A percentile compares a stretch with the other conserved stretches of the same genome.
These are phyloP conservation scores for Brassica cretica DNA, from an alignment of 345 rosid species.

Conservation along the genomic window DNA sequence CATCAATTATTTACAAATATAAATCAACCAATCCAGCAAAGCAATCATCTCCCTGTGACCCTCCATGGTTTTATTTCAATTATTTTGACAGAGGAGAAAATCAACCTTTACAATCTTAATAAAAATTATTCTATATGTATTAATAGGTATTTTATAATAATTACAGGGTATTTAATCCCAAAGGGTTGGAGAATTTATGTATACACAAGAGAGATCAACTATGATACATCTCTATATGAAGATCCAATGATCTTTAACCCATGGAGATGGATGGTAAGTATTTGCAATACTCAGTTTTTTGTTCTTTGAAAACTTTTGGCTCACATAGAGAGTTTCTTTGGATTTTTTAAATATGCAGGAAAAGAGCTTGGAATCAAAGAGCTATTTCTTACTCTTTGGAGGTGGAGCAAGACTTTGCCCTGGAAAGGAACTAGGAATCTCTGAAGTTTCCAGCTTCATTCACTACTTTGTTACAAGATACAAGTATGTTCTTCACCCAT, in stretches of 20 bases:
- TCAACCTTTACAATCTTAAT: not conserved
- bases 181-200: constrained; percentile 96
- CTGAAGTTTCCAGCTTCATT: constrained; percentile 83
- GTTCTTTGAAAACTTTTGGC: constrained; percentile 7
- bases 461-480: constrained; percentile 90
- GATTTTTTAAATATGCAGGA: constrained; percentile 49
- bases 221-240: constrained; percentile 60
- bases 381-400: constrained; percentile 68
- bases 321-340: constrained; percentile 2
- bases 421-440: constrained; percentile 90
- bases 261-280: constrained; percentile 90
- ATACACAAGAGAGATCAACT: constrained; percentile 80
- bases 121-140: not conserved
- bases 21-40: constrained; percentile 67
- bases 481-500: constrained; percentile 47
- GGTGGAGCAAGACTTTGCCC: constrained; percentile 93
- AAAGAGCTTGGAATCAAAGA: constrained; percentile 60
- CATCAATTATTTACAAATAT: constrained; percentile 53
- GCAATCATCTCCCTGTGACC: constrained; percentile 48
- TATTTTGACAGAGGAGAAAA: constrained; percentile 38
- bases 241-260: constrained; percentile 84
- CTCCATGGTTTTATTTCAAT: constrained; percentile 44
- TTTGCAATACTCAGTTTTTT: not conserved
- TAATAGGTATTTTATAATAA: not conserved
- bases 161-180: constrained; percentile 74